These are phyloP conservation scores for Fusarium sp. DNA, from an alignment of 2,329 filamentous ascomycete species.

Conservation along the genomic window DNA sequence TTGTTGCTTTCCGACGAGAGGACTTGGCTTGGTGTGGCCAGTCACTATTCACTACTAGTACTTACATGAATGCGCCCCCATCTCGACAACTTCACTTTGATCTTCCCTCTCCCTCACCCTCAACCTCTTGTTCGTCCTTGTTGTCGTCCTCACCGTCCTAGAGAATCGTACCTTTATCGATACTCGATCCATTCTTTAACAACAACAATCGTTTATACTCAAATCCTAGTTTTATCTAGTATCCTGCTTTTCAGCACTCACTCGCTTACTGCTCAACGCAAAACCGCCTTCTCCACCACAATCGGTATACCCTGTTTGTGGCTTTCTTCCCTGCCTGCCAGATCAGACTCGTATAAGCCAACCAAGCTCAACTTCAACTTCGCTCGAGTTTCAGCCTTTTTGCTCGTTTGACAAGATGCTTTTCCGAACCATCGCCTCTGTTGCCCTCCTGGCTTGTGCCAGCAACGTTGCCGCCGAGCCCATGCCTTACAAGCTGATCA, in stretches of 20 bases:
- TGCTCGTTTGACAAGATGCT: conserved; percentile 47
- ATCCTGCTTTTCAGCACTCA: conserved; percentile 6
- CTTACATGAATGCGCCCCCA: conserved; percentile 30
- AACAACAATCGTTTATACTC: conserved; percentile 12
- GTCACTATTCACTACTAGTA: conserved; percentile 12
- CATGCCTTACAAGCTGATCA: conserved; percentile 53
- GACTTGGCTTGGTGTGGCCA: conserved; percentile 18
- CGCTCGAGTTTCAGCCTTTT: conserved; percentile 4
- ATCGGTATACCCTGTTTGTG: conserved; percentile 36
- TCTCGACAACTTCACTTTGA: conserved; percentile 17
- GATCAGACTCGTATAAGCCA: conserved; percentile 26
- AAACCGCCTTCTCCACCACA: conserved; percentile 31
- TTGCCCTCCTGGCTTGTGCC: conserved; percentile 52
- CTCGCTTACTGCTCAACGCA: conserved; percentile 21
- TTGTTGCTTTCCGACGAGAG: conserved; percentile 24
- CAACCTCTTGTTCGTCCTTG: conserved; percentile 23
- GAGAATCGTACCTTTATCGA: conserved; percentile 40
- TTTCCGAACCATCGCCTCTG: conserved; percentile 48
- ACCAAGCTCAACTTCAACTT: conserved; percentile 12
- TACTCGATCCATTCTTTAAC: conserved; percentile 45
- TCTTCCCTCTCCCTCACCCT: conserved; percentile 24
- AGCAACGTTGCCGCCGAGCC: conserved; percentile 46
- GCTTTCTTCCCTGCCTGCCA: conserved; percentile 36
- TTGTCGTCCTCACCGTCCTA: conserved; percentile 20
- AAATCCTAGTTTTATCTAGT: conserved; percentile 31